Base-by-base conservation (phyloP, 805 yeast species). In the Spathaspora girioi region DNA sequence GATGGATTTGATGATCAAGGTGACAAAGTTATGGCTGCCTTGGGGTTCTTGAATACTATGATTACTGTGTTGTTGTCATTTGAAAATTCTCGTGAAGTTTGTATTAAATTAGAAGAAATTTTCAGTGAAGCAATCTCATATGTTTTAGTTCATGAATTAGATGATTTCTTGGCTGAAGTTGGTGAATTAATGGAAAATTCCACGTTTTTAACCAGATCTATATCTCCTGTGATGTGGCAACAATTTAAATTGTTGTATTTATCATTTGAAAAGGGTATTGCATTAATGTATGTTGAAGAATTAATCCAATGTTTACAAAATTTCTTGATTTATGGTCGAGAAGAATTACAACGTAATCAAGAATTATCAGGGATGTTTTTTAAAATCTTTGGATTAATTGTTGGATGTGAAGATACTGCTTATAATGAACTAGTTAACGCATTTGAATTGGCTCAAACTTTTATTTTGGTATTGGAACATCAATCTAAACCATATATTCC, bases 21-120 rank as follows among this genome's bases (percentile, higher is more conserved):
- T 12, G 96, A 88, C 53, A 91, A 90, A 66, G 83, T 85, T 43
- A 81, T 84, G 79, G 90, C 96, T 18, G 96, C 92, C 0, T 70
- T 84, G 18, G 96, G 97, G 12, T 78, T 91, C 32, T 67, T 93
- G 56, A 86, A 85, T 58, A 92, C 97, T 2, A 79, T 92, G 70
- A 81, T 87, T 31, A 89, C 97, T 0, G 85, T 93, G 49, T 69
- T 93, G 41, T 69, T 89, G 47, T 84, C 96, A 4, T 83, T 92
- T 70, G 96, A 94, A 66, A 87, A 86, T 62, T 85, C 97, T 1
- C 74, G 75, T 8, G 87, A 83, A 42, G 77, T 87, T 47, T 84
- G 89, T 14, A 69, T 67, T 20, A 77, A 76, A 62, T 73, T 92
- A 47, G 90, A 89, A 61, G 83, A 80, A 49, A 81, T 83, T 5